Conservation (phyloP, 352 stramenopile species). For the Pythium aristosporum region DNA sequence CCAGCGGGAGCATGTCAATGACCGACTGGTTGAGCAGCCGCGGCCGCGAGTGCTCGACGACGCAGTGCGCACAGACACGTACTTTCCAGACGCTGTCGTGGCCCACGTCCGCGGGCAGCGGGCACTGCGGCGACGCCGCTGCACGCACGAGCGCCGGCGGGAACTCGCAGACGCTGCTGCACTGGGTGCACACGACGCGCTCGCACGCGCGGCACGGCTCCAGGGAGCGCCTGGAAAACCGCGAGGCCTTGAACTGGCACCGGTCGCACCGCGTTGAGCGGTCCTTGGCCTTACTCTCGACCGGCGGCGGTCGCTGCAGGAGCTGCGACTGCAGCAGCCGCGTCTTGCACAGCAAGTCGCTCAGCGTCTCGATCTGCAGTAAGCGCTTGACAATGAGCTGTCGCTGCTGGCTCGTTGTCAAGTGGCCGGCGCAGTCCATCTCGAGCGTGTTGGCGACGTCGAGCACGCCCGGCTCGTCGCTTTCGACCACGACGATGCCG, state of each 20-base stretch:
- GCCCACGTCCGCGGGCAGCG: conserved; percentile 1
- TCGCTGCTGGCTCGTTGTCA: conserved; percentile 10
- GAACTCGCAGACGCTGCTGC: conserved; percentile 18
- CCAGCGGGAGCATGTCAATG: background rate
- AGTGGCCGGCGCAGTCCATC: conserved; percentile 20
- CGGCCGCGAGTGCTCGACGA: conserved; percentile 19
- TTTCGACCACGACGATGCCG: conserved; percentile 23
- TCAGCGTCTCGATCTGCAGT: conserved; percentile 13
- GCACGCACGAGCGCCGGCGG: conserved; percentile 3
- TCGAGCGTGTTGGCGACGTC: conserved; percentile 22
- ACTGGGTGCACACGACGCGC: conserved; percentile 23
- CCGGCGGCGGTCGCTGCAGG: background rate
- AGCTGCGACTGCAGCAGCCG: conserved; percentile 21
- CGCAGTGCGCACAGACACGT: conserved; percentile 22
- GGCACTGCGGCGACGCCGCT: background rate
- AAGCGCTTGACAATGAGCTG: conserved; percentile 26
- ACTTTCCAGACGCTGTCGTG: conserved; percentile 7
- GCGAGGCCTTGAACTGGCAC: conserved; percentile 14
- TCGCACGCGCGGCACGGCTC: conserved; percentile 18
- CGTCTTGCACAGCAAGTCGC: conserved; percentile 23
- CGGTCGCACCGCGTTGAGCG: conserved; percentile 7
- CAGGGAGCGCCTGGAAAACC: conserved; percentile 15
- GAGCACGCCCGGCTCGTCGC: conserved; percentile 21
- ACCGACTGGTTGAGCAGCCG: conserved; percentile 13
- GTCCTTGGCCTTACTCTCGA: conserved; percentile 14